Evolutionary conservation across 768 basidiomycete species (phyloP), one percentile per base, ranked within the genome.

Genomic region (Mycena rosella): DNA sequence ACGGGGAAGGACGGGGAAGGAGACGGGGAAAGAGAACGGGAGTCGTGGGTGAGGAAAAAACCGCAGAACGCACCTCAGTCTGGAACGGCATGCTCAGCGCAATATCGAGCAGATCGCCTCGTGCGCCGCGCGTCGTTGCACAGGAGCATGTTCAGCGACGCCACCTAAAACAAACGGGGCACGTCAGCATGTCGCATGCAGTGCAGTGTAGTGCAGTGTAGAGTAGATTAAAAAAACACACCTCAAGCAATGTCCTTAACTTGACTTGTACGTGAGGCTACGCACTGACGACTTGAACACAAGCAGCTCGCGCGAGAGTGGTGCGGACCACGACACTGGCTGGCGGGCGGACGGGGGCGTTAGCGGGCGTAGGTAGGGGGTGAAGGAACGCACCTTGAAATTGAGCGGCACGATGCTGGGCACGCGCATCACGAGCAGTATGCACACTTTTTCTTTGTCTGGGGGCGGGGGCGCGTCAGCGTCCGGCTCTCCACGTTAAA

Each of bases 251-350:
- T 64, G 93, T 93, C 69, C 98, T 89, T 65, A 99, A n/a, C n/a
- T n/a, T n/a, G n/a, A 85, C 30, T 96, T 93, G 65, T 96, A 92
- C 63, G 95, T 93, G 68, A 99, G 84, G 56, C 95, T 93, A 56
- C 95, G 91, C 75, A 98, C 91, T 78, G 99, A 99, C 53, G 96
- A 96, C 84, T 99, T 99, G 88, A 99, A 99, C 67, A 98, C 96
- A 55, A 99, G 85, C 66, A 99, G 83, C 79, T 99, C 97, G 67
- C 98, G 93, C 72, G 97, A 98, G 54, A 99, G 83, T 44, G 98
- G 98, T 27, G 97, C 98, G 44, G 91, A 92, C 98, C 98, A 99
- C 71, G 93, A 88, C 78, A 92, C 92, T 38, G 94, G 67, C 96
- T 98, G 75, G 48, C 71, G 18, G n/a, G 9, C 18, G n/a, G n/a